phyloP scores from a whole-genome alignment of 768 basidiomycete genomes.

The Gymnopilus dilepis region DNA sequence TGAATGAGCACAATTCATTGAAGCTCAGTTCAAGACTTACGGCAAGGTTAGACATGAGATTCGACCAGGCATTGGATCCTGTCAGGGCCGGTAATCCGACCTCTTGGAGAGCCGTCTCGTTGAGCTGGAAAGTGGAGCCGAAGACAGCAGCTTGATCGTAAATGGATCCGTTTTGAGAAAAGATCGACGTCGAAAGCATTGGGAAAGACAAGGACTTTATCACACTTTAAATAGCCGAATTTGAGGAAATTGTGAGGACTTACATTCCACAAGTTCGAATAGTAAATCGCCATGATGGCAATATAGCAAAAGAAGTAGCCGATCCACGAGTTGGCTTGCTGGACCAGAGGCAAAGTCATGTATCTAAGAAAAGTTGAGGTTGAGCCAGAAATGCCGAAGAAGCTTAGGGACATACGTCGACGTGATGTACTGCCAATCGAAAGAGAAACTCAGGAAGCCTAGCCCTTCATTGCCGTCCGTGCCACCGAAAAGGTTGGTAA shows the following conservation, averaged over 20 bases:
- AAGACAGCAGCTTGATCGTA: constrained; percentile 63
- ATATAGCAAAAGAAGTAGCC: constrained; percentile 59
- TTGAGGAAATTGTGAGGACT: constrained; percentile 18
- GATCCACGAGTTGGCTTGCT: constrained; percentile 67
- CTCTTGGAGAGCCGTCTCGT: constrained; percentile 56
- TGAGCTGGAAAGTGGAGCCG: constrained; percentile 53
- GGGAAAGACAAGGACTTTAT: constrained; percentile 56
- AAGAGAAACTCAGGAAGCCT: constrained; percentile 62
- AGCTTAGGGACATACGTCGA: constrained; percentile 36
- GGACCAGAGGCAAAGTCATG: constrained; percentile 58
- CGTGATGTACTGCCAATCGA: constrained; percentile 73
- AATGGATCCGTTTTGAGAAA: constrained; percentile 55
- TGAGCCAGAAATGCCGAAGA: background rate
- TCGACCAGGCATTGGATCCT: constrained; percentile 59
- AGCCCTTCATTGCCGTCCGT: constrained; percentile 70
- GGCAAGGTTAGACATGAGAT: constrained; percentile 52
- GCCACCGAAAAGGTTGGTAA: constrained; percentile 73
- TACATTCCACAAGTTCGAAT: constrained; percentile 67
- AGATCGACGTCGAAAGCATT: constrained; percentile 65
- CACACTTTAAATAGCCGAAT: background rate
- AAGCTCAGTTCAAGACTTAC: constrained; percentile 41
- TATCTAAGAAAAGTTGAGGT: constrained; percentile 30
- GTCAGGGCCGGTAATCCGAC: constrained; percentile 55
- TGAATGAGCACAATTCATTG: no score
- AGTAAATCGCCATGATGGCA: constrained; percentile 60